Base-by-base conservation (phyloP, 306 rosid genomes). In the Phaseolus lunatus region DNA sequence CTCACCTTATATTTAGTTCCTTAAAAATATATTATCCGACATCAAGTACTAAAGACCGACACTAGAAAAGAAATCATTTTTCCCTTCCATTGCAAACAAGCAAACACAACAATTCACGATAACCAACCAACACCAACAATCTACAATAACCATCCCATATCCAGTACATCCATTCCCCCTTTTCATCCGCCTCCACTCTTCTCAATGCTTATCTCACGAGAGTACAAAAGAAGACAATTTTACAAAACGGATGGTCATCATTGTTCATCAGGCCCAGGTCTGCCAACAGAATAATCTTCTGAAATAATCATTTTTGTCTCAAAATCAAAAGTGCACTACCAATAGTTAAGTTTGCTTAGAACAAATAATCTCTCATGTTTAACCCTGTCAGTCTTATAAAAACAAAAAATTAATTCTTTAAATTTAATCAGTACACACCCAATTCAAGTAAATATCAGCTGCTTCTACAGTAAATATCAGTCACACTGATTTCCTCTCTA, bases 1-100 rank as follows among this genome's bases (percentile, higher is more conserved):
- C 29, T 43, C 72, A 63, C 59, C 61, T 18, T 14, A 65, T 29
- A 57, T 24, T 24, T 53, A 15, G 49, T 72, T 72, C 19, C 48
- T 45, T n/a, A 68, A 49, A 27, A 72, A 14, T 27, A 12, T 50
- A 54, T 71, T 2, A 49, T 7, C 11, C 2, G 1, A 22, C 33
- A 0, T 57, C 35, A 45, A 26, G 29, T 7, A 45, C 33, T n/a
- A 39, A 12, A 12, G 43, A 54, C 1, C 12, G 31, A 9, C 47
- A 64, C 67, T 10, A 27, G 22, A 56, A 20, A 14, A 69, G 3
- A 71, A 79, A 18, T 16, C 10, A 10, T 22, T 6, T 9, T 22
- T 20, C 19, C 22, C n/a, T 73, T 15, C 22, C 0, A 3, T 27
- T 16, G 22, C 41, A 52, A 39, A 11, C 43, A 6, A 22, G 14